Percentiles rank a stretch among this genome's conserved stretches.
phyloP scores from a whole-genome alignment of 257 asterid species.

The Cruciata laevipes region DNA sequence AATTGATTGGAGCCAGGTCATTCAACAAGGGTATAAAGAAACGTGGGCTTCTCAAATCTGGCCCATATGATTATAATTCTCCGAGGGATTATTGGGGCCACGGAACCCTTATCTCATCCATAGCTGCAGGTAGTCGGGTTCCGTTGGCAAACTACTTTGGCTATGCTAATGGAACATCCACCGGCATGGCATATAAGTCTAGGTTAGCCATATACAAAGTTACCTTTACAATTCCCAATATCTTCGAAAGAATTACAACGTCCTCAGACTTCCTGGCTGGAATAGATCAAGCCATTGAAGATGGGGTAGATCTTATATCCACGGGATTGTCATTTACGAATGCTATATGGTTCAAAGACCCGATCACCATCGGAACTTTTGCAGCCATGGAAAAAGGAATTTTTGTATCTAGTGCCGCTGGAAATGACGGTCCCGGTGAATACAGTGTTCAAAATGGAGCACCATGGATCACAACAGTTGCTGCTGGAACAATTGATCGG shows the following conservation, averaged over 20 bases:
- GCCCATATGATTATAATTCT: conserved; percentile 12
- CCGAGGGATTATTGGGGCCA: conserved; percentile 15
- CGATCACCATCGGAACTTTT: conserved; percentile 18
- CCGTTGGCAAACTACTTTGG: conserved; percentile 14
- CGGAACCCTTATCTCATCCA: conserved; percentile 18
- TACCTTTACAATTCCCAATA: background rate
- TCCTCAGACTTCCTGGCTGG: conserved; percentile 11
- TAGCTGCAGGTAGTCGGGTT: conserved; percentile 8
- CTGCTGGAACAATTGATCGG: conserved; percentile 20
- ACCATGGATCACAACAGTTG: conserved; percentile 16
- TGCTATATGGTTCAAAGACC: conserved; percentile 9
- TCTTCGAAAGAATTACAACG: too few species aligned
- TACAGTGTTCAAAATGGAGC: conserved; percentile 11
- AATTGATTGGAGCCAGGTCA: conserved; percentile 14
- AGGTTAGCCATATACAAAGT: conserved; percentile 16
- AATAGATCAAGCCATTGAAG: conserved; percentile 23
- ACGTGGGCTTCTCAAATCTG: conserved; percentile 2
- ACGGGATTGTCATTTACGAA: conserved; percentile 2
- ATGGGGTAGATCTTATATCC: conserved; percentile 18
- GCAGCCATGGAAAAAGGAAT: conserved; percentile 12
- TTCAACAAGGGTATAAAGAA: conserved; percentile 11
- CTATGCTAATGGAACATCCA: conserved; percentile 18
- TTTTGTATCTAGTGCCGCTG: conserved; percentile 17
- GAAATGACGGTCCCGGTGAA: conserved; percentile 17
- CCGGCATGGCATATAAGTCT: conserved; percentile 17